Evolutionary conservation across 495 filamentous ascomycete genomes (phyloP).

Genomic region (Lentithecium fluviatile): DNA sequence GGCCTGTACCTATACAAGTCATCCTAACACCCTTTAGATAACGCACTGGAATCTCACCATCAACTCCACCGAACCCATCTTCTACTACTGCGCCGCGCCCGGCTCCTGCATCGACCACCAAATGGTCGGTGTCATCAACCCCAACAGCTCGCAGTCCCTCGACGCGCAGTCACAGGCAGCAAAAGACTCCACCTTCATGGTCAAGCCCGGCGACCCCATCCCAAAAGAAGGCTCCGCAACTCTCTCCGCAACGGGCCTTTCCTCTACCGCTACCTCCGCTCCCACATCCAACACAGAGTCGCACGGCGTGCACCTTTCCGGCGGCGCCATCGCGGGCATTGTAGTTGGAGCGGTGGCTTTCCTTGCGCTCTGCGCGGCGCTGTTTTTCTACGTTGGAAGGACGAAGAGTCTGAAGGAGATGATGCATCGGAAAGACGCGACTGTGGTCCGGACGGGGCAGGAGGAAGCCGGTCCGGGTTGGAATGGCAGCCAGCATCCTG

Average conservation of each 20-base stretch:
- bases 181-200: slow-evolving; percentile 38
- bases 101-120: slow-evolving; percentile 43
- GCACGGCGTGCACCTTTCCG: slow-evolving; percentile 36
- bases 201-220: slow-evolving; percentile 47
- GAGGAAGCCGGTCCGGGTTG: not conserved
- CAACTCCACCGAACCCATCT: slow-evolving; percentile 59
- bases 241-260: slow-evolving; percentile 1
- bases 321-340: slow-evolving; percentile 51
- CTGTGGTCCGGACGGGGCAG: not conserved
- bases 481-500: not conserved
- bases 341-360: slow-evolving; percentile 45
- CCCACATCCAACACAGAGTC: slow-evolving; percentile 12
- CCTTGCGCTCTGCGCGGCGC: slow-evolving; percentile 42
- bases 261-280: slow-evolving; percentile 19
- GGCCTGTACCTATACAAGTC: slow-evolving; percentile 35
- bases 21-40: slow-evolving; percentile 44
- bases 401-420: slow-evolving; percentile 27
- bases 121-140: slow-evolving; percentile 52
- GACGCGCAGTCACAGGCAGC: slow-evolving; percentile 37
- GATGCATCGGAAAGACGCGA: slow-evolving; percentile 16
- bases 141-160: slow-evolving; percentile 40
- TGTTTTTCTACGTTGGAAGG: slow-evolving; percentile 47
- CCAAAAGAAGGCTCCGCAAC: slow-evolving; percentile 36
- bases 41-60: slow-evolving; percentile 51
- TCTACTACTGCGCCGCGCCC: slow-evolving; percentile 60